Conservation (phyloP, 2,329 filamentous ascomycete genomes). For the Aspergillus novofumigatus region DNA sequence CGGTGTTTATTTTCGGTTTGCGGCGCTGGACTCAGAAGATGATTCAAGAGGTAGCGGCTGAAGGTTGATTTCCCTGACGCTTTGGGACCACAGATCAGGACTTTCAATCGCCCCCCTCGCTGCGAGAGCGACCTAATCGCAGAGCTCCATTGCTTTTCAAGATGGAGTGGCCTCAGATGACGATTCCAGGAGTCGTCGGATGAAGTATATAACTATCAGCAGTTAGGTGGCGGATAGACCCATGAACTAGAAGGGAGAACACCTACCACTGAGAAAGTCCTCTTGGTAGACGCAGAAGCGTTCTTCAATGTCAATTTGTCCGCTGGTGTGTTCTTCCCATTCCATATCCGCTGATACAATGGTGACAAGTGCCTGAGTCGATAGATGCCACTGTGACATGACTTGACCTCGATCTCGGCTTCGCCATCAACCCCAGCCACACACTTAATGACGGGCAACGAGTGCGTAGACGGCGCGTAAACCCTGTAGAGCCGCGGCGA, state of each 20-base stretch:
- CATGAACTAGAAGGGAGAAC: not conserved
- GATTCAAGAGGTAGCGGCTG: slow-evolving; percentile 52
- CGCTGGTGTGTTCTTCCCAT: slow-evolving; percentile 30
- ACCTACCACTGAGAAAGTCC: slow-evolving; percentile 41
- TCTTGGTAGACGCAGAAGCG: slow-evolving; percentile 21
- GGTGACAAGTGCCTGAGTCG: slow-evolving; percentile 47
- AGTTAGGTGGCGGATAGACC: slow-evolving; percentile 12
- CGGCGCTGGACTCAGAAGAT: slow-evolving; percentile 44
- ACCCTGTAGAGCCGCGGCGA: slow-evolving; percentile 43
- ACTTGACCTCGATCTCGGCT: slow-evolving; percentile 48
- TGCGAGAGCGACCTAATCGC: slow-evolving; percentile 42
- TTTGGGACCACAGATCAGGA: slow-evolving; percentile 53
- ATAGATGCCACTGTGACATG: slow-evolving; percentile 42
- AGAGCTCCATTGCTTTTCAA: slow-evolving; percentile 42
- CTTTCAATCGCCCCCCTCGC: slow-evolving; percentile 35
- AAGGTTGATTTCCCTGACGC: slow-evolving; percentile 59
- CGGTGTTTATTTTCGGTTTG: slow-evolving; percentile 25
- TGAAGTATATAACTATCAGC: slow-evolving; percentile 36
- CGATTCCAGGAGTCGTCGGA: slow-evolving; percentile 40
- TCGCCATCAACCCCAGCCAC: slow-evolving; percentile 38
- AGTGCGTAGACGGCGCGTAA: slow-evolving; percentile 54
- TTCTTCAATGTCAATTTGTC: slow-evolving; percentile 31
- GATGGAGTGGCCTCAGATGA: slow-evolving; percentile 39
- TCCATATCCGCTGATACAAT: slow-evolving; percentile 53
- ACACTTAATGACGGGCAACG: slow-evolving; percentile 51